These are phyloP conservation scores for Backusella circina DNA, from an alignment of 192 early-diverging fungal genomes.

Conservation along the genomic window DNA sequence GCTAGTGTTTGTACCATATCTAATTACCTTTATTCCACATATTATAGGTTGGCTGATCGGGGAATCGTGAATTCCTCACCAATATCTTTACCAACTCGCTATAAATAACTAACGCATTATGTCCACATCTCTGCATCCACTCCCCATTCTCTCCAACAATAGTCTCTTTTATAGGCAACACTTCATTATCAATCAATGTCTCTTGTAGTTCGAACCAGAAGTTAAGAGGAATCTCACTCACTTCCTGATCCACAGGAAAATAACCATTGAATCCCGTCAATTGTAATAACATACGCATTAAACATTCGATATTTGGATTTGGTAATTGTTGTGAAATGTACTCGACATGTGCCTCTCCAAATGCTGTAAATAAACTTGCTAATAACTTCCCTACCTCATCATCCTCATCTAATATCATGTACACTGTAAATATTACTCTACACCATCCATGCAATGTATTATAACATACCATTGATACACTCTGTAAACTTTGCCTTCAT, in stretches of 20 bases:
- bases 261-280: constrained; percentile 69
- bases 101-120: constrained; percentile 46
- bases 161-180: constrained; percentile 24
- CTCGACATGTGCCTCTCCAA: constrained; percentile 57
- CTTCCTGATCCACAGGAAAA: constrained; percentile 62
- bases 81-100: constrained; percentile 49
- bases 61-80: constrained; percentile 54
- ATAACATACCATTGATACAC: constrained; percentile 31
- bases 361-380: constrained; percentile 47
- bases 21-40: constrained; percentile 56
- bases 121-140: constrained; percentile 15
- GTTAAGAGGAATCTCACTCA: constrained; percentile 66
- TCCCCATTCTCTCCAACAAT: neutral
- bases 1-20: neutral
- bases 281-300: constrained; percentile 55
- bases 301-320: constrained; percentile 37
- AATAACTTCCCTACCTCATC: constrained; percentile 42
- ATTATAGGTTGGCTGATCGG: constrained; percentile 47
- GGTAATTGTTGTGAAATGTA: constrained; percentile 43
- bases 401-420: constrained; percentile 43
- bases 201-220: constrained; percentile 77
- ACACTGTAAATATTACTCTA: neutral
- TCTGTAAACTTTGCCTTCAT: constrained; percentile 38
- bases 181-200: constrained; percentile 50
- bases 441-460: no score